phyloP scores from a whole-genome alignment of 2,329 filamentous ascomycete genomes.

The Arachnomyces sp. region DNA sequence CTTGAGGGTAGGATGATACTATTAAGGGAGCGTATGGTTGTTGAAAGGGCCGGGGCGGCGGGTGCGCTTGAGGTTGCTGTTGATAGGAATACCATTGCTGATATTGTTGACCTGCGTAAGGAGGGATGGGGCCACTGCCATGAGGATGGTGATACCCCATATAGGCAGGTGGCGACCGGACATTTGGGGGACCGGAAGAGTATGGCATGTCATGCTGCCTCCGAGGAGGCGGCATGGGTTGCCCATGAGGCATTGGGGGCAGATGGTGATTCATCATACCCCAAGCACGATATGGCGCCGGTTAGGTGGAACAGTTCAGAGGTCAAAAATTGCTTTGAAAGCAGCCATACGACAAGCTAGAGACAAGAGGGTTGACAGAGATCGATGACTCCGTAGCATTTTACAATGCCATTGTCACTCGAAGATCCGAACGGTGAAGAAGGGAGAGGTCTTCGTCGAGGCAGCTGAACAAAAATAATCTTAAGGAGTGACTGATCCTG shows the following conservation, averaged over 20 bases:
- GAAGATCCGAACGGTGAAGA: slow-evolving; percentile 7
- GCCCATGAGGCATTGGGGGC: slow-evolving; percentile 39
- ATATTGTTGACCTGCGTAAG: slow-evolving; percentile 38
- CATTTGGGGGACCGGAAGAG: slow-evolving; percentile 38
- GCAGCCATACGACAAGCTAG: slow-evolving; percentile 31
- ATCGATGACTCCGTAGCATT: slow-evolving; percentile 15
- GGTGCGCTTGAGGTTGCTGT: slow-evolving; percentile 32
- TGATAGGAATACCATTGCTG: slow-evolving; percentile 38
- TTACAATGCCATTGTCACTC: slow-evolving; percentile 31
- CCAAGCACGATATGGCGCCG: slow-evolving; percentile 18
- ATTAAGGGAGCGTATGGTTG: slow-evolving; percentile 36
- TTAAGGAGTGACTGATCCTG: too few relatives aligned
- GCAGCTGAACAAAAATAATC: too few relatives aligned
- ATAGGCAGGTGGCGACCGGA: slow-evolving; percentile 52
- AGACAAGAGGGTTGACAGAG: slow-evolving; percentile 14
- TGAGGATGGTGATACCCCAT: slow-evolving; percentile 49
- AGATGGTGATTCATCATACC: slow-evolving; percentile 40
- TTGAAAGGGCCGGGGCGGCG: slow-evolving; percentile 32
- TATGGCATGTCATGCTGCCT: slow-evolving; percentile 40
- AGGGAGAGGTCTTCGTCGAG: too few relatives aligned
- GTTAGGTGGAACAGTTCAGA: slow-evolving; percentile 27
- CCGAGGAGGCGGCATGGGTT: slow-evolving; percentile 42
- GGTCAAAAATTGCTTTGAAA: slow-evolving; percentile 31
- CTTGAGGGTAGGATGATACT: slow-evolving; percentile 36
- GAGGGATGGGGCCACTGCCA: slow-evolving; percentile 47